A percentile compares a stretch with the other conserved stretches of the same genome.
These are phyloP conservation scores for Herpotrichia juniperi DNA, from an alignment of 2,329 filamentous ascomycete species.

Conservation along the genomic window DNA sequence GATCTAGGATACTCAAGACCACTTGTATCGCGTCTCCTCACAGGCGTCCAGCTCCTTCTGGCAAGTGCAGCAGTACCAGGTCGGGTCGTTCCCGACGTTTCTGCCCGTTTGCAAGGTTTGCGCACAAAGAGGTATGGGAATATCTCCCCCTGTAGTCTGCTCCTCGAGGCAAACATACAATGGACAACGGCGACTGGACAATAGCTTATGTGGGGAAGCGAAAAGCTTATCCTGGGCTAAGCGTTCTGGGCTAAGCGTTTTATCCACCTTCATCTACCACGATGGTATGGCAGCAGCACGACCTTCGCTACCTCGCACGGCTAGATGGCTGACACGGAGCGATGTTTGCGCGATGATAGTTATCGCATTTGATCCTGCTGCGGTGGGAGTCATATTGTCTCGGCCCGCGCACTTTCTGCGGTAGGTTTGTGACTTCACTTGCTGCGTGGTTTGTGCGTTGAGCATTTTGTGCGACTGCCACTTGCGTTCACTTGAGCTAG, in stretches of 20 bases:
- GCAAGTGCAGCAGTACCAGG: too few relatives aligned
- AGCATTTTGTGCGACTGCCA: background rate
- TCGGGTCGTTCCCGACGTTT: too few relatives aligned
- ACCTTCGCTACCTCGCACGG: background rate
- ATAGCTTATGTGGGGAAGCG: background rate
- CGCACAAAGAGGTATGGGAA: too few relatives aligned
- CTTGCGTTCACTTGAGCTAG: background rate
- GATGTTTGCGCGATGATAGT: background rate
- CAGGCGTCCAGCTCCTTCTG: too few relatives aligned
- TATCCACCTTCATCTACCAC: background rate
- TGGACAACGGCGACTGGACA: too few relatives aligned
- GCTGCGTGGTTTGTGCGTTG: background rate
- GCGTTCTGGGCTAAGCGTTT: background rate
- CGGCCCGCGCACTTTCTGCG: background rate
- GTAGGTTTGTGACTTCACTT: background rate
- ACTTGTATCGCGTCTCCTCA: too few relatives aligned
- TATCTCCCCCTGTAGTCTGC: too few relatives aligned
- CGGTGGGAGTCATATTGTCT: background rate
- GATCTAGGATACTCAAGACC: too few relatives aligned
- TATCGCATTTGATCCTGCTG: background rate
- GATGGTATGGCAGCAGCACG: background rate
- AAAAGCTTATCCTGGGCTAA: constrained; percentile 1
- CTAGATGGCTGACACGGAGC: background rate
- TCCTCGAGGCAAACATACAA: too few relatives aligned
- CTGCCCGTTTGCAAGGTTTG: too few relatives aligned